These are phyloP conservation scores for Arxiozyma slooffiae DNA, from an alignment of 1,139 yeast genomes.

Conservation along the genomic window DNA sequence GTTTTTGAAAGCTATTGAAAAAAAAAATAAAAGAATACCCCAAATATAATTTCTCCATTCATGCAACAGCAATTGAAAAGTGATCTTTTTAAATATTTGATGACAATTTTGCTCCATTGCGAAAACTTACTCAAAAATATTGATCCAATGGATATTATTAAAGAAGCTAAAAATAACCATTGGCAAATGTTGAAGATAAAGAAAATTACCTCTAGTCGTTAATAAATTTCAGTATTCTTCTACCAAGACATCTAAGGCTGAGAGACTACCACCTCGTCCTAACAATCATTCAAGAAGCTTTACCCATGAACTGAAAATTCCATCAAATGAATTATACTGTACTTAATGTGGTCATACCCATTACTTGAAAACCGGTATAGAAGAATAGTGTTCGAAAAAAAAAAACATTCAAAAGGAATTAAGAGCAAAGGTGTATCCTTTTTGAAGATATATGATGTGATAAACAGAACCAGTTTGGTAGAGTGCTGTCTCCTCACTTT, in stretches of 20 bases:
- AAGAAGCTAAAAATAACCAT: slow-evolving; percentile 16
- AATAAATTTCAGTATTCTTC: background rate
- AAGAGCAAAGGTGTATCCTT: background rate
- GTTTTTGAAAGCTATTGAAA: no score
- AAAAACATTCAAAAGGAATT: background rate
- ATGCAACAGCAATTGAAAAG: background rate
- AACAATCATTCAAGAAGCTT: background rate
- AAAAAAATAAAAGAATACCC: no score
- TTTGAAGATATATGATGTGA: background rate
- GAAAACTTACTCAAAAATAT: slow-evolving; percentile 19
- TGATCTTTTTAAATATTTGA: background rate
- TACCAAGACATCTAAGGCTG: background rate
- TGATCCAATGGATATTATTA: slow-evolving; percentile 14
- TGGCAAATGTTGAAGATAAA: slow-evolving; percentile 9
- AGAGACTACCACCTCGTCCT: background rate
- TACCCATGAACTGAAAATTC: no score
- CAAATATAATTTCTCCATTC: background rate
- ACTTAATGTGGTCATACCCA: background rate
- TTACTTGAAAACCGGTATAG: background rate
- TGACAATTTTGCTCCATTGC: slow-evolving; percentile 22
- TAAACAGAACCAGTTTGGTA: background rate
- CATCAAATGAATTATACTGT: background rate
- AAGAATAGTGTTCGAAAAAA: background rate
- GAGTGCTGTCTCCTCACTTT: background rate
- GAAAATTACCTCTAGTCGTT: slow-evolving; percentile 1